Percentiles rank a stretch among this genome's conserved stretches.
Conservation (phyloP, 2,329 filamentous ascomycete genomes). For the Lachnellula hyalina region DNA sequence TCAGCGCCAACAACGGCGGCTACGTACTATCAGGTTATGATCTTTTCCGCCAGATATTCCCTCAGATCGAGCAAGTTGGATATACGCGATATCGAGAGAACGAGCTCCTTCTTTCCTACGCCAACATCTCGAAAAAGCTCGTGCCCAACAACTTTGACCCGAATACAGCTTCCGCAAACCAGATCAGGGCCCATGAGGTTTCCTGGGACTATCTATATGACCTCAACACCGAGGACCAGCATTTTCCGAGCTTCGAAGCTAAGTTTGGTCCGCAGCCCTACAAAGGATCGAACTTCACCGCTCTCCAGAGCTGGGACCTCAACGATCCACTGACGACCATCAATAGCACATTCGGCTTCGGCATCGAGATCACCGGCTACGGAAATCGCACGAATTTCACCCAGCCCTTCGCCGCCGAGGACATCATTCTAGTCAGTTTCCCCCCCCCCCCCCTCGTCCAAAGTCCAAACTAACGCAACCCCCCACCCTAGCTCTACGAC, state of each 20-base stretch:
- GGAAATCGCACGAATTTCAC: constrained; percentile 16
- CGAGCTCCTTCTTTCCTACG: constrained; percentile 4
- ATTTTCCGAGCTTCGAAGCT: constrained; percentile 3
- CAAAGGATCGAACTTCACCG: constrained; percentile 6
- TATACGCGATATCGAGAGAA: constrained; percentile 10
- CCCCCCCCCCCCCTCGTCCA: too few species aligned
- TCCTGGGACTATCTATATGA: constrained; percentile 5
- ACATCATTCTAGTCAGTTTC: constrained; percentile 35
- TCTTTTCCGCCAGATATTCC: constrained; percentile 38
- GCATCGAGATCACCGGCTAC: constrained; percentile 28
- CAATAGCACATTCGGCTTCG: constrained; percentile 8
- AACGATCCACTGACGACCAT: constrained; percentile 6
- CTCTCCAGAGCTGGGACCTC: constrained; percentile 5
- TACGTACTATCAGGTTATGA: constrained; percentile 39
- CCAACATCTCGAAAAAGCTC: background rate
- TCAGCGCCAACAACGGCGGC: constrained; percentile 55
- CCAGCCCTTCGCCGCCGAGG: constrained; percentile 33
- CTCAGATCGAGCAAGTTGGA: constrained; percentile 13
- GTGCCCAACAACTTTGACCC: constrained; percentile 12
- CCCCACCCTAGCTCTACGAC: constrained; percentile 37
- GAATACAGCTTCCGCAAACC: constrained; percentile 11
- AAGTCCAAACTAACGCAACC: background rate
- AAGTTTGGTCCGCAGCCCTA: constrained; percentile 10
- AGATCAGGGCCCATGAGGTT: constrained; percentile 7
- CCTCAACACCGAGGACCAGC: constrained; percentile 3